These are phyloP conservation scores for Eucalyptus melliodora DNA, from an alignment of 345 rosid species.

Conservation along the genomic window DNA sequence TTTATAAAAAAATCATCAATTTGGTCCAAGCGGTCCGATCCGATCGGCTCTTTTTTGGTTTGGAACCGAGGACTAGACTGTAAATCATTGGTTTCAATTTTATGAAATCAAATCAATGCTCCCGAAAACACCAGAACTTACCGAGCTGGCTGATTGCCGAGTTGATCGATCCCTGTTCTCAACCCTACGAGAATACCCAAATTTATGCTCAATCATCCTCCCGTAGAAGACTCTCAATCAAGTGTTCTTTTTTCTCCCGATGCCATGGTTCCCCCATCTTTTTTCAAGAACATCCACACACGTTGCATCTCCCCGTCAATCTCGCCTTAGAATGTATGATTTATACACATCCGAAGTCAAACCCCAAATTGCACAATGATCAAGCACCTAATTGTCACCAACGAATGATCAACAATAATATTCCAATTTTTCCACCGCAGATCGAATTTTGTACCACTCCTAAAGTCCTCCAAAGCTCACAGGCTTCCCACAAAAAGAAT, in stretches of 20 bases:
- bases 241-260: neutral
- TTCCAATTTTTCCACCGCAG: neutral
- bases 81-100: no score
- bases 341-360: neutral
- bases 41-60: rapidly evolving
- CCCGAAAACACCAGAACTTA: no score
- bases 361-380: neutral
- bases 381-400: neutral
- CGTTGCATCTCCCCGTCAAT: neutral
- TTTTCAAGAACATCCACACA: neutral
- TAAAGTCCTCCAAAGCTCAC: neutral
- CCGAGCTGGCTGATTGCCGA: no score
- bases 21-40: neutral
- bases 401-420: neutral
- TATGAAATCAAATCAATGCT: no score
- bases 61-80: rapidly evolving
- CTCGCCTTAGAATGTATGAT: neutral
- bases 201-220: neutral
- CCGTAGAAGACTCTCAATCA: neutral
- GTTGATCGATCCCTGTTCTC: neutral
- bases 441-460: neutral
- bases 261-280: neutral
- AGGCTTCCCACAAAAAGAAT: neutral
- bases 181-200: neutral
- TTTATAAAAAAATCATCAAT: neutral